Evolutionary conservation across 306 rosid species (phyloP).

Genomic region (Nissolia schottii): DNA sequence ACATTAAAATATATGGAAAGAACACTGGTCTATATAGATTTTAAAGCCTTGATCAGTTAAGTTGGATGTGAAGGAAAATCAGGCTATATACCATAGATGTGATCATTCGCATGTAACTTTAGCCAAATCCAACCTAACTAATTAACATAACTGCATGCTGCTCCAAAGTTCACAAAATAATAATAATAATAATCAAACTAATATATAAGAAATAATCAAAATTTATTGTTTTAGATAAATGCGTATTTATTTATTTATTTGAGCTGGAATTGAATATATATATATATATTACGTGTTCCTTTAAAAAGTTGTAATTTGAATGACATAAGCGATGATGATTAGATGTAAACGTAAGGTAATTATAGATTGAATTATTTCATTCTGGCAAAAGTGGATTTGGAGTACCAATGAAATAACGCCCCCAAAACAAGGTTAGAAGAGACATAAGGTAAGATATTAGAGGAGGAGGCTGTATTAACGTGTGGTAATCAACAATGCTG

Average conservation of each 20-base stretch:
- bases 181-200: neutral
- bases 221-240: neutral
- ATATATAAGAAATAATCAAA: no score
- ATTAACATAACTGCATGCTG: neutral
- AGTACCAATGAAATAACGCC: neutral
- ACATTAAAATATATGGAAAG: neutral
- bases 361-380: neutral
- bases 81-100: conserved; percentile 16
- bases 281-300: neutral
- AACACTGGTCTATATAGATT: neutral
- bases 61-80: conserved; percentile 20
- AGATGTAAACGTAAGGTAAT: neutral
- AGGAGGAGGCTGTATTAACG: neutral
- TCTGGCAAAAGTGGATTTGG: neutral
- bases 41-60: conserved; percentile 8
- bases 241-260: no score
- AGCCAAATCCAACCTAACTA: neutral
- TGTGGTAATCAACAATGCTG: neutral
- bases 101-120: conserved; percentile 7
- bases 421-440: neutral
- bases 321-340: neutral
- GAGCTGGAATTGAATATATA: neutral
- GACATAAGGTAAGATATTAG: no score
- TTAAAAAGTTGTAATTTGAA: neutral
- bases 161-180: neutral